These are phyloP conservation scores for Saccharomycopsis oosterbeekiorum DNA, from an alignment of 805 yeast genomes.

Conservation along the genomic window DNA sequence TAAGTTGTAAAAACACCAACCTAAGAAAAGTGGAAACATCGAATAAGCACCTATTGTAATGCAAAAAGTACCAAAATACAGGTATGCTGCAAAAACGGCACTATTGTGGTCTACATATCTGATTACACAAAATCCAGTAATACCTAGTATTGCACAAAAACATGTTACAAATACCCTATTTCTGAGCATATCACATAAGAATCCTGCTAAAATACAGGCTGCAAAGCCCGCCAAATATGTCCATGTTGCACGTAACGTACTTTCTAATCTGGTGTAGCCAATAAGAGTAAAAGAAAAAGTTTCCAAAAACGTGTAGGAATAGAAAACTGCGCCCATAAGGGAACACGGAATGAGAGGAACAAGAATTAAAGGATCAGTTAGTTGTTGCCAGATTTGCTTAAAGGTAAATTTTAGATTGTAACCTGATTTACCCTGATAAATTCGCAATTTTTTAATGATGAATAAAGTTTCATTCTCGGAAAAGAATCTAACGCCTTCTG, in stretches of 20 bases:
- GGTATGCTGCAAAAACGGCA: neutral
- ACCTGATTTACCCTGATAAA: slow-evolving; percentile 33
- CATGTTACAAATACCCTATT: neutral
- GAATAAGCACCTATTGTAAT: slow-evolving; percentile 48
- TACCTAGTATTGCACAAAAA: slow-evolving; percentile 32
- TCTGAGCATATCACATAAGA: slow-evolving; percentile 22
- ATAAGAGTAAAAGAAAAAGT: slow-evolving; percentile 36
- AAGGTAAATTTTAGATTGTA: slow-evolving; percentile 17
- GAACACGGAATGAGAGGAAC: slow-evolving; percentile 45
- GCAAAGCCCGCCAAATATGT: neutral
- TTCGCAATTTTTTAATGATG: slow-evolving; percentile 36
- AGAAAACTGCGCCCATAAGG: slow-evolving; percentile 59
- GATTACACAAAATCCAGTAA: slow-evolving; percentile 35
- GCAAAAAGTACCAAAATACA: slow-evolving; percentile 10
- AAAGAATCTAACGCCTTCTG: slow-evolving; percentile 39
- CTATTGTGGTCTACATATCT: neutral
- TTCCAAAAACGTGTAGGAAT: slow-evolving; percentile 66
- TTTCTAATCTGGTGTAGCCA: slow-evolving; percentile 52
- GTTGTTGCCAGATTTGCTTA: slow-evolving; percentile 31
- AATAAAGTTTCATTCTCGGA: slow-evolving; percentile 32
- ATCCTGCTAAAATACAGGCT: slow-evolving; percentile 72
- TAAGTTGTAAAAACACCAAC: slow-evolving; percentile 56
- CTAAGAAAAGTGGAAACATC: slow-evolving; percentile 57
- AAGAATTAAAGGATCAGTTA: slow-evolving; percentile 51
- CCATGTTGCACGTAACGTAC: neutral